Base-by-base conservation (phyloP, 768 basidiomycete genomes). In the Mrakia frigida region DNA sequence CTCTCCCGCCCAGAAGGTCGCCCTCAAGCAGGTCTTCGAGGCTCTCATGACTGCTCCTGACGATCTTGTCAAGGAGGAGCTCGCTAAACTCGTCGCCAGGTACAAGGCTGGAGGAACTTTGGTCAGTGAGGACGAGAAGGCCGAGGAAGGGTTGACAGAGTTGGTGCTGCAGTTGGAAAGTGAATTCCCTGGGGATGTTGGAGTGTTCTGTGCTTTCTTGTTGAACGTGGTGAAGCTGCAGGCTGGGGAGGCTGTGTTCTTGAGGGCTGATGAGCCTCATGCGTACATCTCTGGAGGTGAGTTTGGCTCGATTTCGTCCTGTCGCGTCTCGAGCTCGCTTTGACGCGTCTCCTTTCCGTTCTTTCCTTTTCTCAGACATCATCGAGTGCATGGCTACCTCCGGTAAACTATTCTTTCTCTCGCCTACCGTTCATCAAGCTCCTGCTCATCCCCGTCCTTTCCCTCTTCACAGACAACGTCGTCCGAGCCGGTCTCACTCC, bases 301-400 rank as follows among this genome's bases (percentile, higher is more conserved):
- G 89, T 78, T 39, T 39, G 28, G 18, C 25, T 50, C 43, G 68
- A 81, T 71, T n/a, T 21, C n/a, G 23, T 43, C 39, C 46, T 37
- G 59, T 70, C 41, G 23, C 56, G 70, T 31, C 37, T 11, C 31
- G 10, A 35, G 28, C 43, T 21, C 69, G 33, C 37, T 37, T 31
- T 39, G 18, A 25, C 63, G 21, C 63, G n/a, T 35, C 53, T 18
- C 52, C 10, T 53, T 43, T 39, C 25, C 46, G 41, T 59, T 10
- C 11, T 28, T 9, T 35, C 37, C 37, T 6, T 5, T 18, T 28
- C 10, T 6, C 80, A 96, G 96, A 99, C 82, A 95, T 95, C 83
- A 93, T 98, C 82, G 97, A 98, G 82, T 96, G 94, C 85, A 98
- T 98, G 95, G 96, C 96, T 35, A 95, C 95, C 78, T 95, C 93